phyloP scores from a whole-genome alignment of 768 basidiomycete genomes.

The Lentinula detonsa region DNA sequence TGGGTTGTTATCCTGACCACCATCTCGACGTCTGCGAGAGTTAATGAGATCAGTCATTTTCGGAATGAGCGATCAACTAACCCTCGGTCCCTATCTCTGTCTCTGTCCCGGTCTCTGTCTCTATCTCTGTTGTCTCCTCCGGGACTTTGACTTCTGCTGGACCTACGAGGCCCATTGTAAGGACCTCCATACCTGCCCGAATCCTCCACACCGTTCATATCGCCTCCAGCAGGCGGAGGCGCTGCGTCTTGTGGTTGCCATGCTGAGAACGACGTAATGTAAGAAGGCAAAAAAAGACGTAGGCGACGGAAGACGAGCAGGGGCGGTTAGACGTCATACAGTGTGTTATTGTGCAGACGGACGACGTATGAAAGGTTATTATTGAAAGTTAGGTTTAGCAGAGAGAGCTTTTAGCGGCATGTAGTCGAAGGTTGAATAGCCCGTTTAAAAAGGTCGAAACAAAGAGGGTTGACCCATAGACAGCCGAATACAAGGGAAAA shows the following conservation, averaged over 20 bases:
- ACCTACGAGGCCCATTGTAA: conserved; percentile 35
- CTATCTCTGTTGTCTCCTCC: conserved; percentile 12
- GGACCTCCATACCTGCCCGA: conserved; percentile 33
- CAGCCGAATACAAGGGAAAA: background rate
- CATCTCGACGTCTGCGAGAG: conserved; percentile 40
- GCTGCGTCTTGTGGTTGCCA: conserved; percentile 84
- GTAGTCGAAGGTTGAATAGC: background rate
- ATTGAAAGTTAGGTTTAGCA: background rate
- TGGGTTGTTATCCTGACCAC: conserved; percentile 38
- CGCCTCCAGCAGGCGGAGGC: conserved; percentile 55
- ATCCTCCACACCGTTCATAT: conserved; percentile 48
- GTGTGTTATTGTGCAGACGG: conserved; percentile 19
- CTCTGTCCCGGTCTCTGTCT: conserved; percentile 14
- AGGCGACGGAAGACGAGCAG: background rate
- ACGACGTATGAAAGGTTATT: conserved; percentile 16
- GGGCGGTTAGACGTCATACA: background rate
- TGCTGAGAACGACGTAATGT: conserved; percentile 45
- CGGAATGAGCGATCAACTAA: conserved; percentile 25
- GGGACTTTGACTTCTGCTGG: conserved; percentile 78
- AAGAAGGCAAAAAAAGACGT: conserved; percentile 20
- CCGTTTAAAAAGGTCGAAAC: background rate
- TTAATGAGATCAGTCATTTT: background rate
- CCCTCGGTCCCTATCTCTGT: conserved; percentile 38
- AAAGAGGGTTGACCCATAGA: background rate
- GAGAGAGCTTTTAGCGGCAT: background rate